Conservation (phyloP, 352 stramenopile genomes). For the Globisporangium lucens region DNA sequence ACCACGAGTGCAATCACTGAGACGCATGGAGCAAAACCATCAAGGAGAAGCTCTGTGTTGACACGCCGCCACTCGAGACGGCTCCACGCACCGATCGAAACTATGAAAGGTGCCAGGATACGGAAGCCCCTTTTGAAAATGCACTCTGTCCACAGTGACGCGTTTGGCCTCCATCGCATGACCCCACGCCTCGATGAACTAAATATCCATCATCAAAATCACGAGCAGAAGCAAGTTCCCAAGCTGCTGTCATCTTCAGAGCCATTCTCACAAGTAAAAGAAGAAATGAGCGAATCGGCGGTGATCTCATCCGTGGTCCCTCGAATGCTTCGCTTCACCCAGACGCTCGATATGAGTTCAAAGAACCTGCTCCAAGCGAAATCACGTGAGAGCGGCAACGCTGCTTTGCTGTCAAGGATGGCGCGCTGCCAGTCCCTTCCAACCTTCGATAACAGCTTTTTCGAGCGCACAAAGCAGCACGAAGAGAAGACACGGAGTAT, state of each 20-base stretch:
- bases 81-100: slow-evolving; percentile 10
- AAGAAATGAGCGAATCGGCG: background rate
- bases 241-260: background rate
- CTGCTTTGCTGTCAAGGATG: slow-evolving; percentile 21
- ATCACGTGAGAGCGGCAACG: background rate
- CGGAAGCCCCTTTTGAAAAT: slow-evolving; percentile 3
- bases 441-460: slow-evolving; percentile 40
- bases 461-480: slow-evolving; percentile 23
- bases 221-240: slow-evolving; percentile 1
- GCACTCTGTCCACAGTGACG: slow-evolving; percentile 16
- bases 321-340: slow-evolving; percentile 7
- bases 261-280: slow-evolving; percentile 3
- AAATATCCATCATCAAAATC: background rate
- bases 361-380: background rate
- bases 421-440: slow-evolving; percentile 47
- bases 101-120: background rate
- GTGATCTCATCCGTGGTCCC: background rate
- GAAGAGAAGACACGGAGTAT: slow-evolving; percentile 18
- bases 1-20: background rate
- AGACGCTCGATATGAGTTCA: background rate
- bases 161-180: background rate
- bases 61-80: slow-evolving; percentile 18
- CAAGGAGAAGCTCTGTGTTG: slow-evolving; percentile 10
- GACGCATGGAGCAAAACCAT: background rate
- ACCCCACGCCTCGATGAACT: background rate